Percentiles rank a stretch among this genome's conserved stretches.
These are phyloP conservation scores for Aureobasidium melanogenum DNA, from an alignment of 2,329 filamentous ascomycete species.

Conservation along the genomic window DNA sequence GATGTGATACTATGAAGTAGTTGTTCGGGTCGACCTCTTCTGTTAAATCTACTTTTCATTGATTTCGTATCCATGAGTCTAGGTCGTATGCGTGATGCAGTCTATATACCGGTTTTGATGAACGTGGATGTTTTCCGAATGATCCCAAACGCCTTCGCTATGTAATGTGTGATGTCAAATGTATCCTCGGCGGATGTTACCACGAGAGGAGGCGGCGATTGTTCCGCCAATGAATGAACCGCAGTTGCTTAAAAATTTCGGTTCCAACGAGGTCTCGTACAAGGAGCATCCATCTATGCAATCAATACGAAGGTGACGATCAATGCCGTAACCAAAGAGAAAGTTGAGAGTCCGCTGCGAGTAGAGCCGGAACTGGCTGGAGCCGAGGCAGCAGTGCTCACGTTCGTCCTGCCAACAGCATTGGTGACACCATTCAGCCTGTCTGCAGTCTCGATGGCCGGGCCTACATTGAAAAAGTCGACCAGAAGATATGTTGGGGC, in stretches of 20 bases:
- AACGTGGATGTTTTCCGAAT: not conserved
- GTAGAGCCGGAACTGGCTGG: conserved; percentile 3
- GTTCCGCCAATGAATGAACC: not conserved
- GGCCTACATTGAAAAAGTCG: conserved; percentile 69
- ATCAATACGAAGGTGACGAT: not conserved
- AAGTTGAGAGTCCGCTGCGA: not conserved
- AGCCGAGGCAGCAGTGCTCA: conserved; percentile 14
- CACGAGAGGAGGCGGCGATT: not conserved
- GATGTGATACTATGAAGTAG: not conserved
- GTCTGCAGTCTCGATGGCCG: conserved; percentile 62
- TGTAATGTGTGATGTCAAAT: not conserved
- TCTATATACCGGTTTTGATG: conserved; percentile 8
- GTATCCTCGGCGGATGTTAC: not conserved
- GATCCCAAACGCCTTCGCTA: not conserved
- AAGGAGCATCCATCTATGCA: not conserved
- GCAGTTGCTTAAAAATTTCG: not conserved
- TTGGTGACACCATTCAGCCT: conserved; percentile 50
- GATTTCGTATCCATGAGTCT: not conserved
- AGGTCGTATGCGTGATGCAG: conserved; percentile 6
- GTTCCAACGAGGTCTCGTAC: not conserved
- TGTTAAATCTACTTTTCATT: not conserved
- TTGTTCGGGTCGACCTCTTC: not conserved
- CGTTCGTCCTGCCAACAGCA: conserved; percentile 34
- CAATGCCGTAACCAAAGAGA: conserved; percentile 1
- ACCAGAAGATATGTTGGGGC: conserved; percentile 67